These are phyloP conservation scores for Laburnicola sp. DNA, from an alignment of 2,329 filamentous ascomycete species.

Conservation along the genomic window DNA sequence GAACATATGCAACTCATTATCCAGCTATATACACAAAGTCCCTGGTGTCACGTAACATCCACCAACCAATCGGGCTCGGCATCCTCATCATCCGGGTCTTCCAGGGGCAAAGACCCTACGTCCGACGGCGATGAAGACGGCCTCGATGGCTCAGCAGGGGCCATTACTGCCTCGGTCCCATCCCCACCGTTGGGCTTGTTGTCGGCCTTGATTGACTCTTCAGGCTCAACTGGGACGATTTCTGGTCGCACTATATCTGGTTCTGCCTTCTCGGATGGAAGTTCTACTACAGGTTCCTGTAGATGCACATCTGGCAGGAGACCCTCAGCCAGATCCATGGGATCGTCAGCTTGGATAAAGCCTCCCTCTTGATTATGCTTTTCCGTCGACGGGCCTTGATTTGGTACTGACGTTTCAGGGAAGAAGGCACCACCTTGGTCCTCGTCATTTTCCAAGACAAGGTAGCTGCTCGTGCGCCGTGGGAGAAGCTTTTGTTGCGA, in stretches of 20 bases:
- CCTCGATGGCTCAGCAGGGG: neutral
- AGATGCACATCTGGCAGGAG: constrained; percentile 3
- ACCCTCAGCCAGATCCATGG: constrained; percentile 4
- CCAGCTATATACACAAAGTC: constrained; percentile 1
- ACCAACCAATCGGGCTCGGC: constrained; percentile 66
- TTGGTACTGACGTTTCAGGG: constrained; percentile 14
- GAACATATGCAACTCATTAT: neutral
- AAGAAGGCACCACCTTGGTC: constrained; percentile 22
- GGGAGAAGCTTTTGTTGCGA: constrained; percentile 33
- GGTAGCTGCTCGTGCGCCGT: constrained; percentile 27
- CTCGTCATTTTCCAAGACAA: constrained; percentile 31
- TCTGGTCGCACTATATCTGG: neutral
- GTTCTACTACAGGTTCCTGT: neutral
- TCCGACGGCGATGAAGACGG: constrained; percentile 41
- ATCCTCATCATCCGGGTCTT: constrained; percentile 68
- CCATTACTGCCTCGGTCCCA: neutral
- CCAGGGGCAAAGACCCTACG: constrained; percentile 57
- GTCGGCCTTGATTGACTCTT: neutral
- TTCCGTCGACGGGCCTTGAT: constrained; percentile 1
- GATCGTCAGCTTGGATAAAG: constrained; percentile 45
- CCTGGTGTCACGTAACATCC: constrained; percentile 27
- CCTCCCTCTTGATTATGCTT: constrained; percentile 33
- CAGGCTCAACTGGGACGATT: neutral
- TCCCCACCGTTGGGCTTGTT: neutral
- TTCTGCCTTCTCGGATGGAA: neutral